Base-by-base conservation (phyloP, 208 protist species). In the Herpetomonas samuelpessoai region DNA sequence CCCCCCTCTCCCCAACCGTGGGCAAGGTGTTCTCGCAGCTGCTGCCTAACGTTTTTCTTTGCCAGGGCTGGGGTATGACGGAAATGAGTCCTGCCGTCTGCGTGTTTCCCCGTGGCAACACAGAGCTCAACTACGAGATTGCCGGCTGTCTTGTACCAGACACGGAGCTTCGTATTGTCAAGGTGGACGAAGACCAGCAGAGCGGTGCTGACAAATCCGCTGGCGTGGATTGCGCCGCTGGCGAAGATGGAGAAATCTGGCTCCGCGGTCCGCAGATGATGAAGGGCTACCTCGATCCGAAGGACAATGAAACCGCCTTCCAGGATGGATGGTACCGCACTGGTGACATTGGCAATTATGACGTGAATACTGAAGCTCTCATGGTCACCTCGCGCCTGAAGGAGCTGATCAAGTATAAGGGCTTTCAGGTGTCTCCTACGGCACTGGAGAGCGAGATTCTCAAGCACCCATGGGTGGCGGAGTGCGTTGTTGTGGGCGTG, bases 401-500 rank as follows among this genome's bases (percentile, higher is more conserved):
- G 47, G 84, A 92, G 38, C 59, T 92, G 2, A 92, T 92, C 44
- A 92, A 92, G 62, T 70, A 56, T 54, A 91, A 91, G 62, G 84
- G 84, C 19, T 81, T 82, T 26, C 83, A 91, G 57, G 81, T 91
- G 1, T 31, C 84, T 12, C 83, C 84, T 2, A 77, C 83, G 9
- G 76, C 87, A 45, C 50, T 91, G 0, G 84, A 91, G 65, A 71
- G 26, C 16, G 1, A 74, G 19, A 35, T 87, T 3, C 18, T 78
- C 18, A 22, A 39, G 1, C 64, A 88, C 35, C 65, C 73, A 45
- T 19, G 27, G 12, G 65, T 91, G 14, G 18, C 16, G 0, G 83
- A 91, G 57, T 25, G 25, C 3, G 73, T 70, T 30, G 84, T 91
- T 0, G 47, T 91, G 10, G 68, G 65, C 45, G 29, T 84, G 19